These are phyloP conservation scores for Hypoxylon crocopeplum DNA, from an alignment of 495 filamentous ascomycete species.

Conservation along the genomic window DNA sequence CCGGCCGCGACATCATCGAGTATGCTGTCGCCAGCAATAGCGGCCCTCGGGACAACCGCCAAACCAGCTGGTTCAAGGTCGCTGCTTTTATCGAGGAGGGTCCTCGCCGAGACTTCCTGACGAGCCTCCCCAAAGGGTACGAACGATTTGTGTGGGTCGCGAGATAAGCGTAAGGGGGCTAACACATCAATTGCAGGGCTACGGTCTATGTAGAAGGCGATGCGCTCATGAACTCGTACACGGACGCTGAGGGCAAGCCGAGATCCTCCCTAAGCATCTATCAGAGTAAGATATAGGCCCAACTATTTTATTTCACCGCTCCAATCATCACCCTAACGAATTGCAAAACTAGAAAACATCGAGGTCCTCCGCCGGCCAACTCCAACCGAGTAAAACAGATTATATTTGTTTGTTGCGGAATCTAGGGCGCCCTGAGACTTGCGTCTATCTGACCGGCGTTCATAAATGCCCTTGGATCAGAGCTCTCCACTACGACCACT, in stretches of 20 bases:
- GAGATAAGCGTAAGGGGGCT: not conserved
- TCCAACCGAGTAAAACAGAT: conserved; percentile 7
- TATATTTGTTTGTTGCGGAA: not conserved
- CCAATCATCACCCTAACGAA: conserved; percentile 7
- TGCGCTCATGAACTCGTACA: conserved; percentile 64
- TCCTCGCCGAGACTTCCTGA: conserved; percentile 67
- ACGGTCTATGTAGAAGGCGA: conserved; percentile 79
- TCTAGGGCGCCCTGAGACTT: not conserved
- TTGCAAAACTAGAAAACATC: conserved; percentile 55
- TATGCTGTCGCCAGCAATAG: conserved; percentile 69
- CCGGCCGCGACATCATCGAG: conserved; percentile 69
- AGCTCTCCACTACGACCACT: conserved; percentile 25
- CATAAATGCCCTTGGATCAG: conserved; percentile 9
- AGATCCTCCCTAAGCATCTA: conserved; percentile 65
- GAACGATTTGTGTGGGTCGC: not conserved
- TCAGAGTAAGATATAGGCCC: conserved; percentile 69
- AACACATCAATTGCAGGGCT: conserved; percentile 37
- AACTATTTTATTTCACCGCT: not conserved
- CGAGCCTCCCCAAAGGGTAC: conserved; percentile 79
- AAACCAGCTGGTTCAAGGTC: conserved; percentile 80
- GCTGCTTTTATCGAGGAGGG: conserved; percentile 67
- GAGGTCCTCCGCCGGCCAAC: conserved; percentile 64
- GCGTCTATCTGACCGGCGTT: not conserved
- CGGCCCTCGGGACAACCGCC: conserved; percentile 65
- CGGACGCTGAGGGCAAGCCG: conserved; percentile 68